Evolutionary conservation across 805 yeast species (phyloP), one percentile per base, ranked within the genome.

Genomic region (Debaryomyces castellii): DNA sequence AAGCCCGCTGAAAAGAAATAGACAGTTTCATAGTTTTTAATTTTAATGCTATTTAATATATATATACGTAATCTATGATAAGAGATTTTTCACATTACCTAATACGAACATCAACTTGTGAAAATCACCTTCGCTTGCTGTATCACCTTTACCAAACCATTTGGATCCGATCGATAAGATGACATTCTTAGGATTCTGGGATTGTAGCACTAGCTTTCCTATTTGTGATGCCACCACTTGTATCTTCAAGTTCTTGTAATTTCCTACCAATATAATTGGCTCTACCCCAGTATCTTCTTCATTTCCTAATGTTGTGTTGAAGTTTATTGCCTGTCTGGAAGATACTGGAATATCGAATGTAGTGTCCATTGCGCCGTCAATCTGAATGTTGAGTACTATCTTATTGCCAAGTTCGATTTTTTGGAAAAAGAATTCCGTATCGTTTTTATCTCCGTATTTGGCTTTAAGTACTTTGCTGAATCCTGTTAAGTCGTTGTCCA

Each of bases 201-300:
- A 52, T 18, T 54, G 49, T 2, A 76, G 51, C 7, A 60, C 48
- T 33, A 76, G 51, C 53, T 72, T 71, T 2, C 80, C 82, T 23
- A 79, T 62, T 52, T 79, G 82, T 4, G 75, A 58, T 20, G 78
- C 79, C 5, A 79, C 62, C 11, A 79, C 73, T 37, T 73, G 77
- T 24, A 77, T 55, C 51, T 78, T 77, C 47, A 71, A 53, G 52
- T 79, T 77, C 36, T 63, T 63, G 16, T 75, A 66, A 49, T 77
- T 71, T 1, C 84, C 84, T 16, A 78, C 64, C 20, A 76, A 62
- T 12, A 78, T 63, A 2, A 60, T 52, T 0, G 82, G 78, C 38
- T 78, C 78, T 11, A 71, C 67, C n/a, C 71, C 72, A 1, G 58
- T 50, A 5, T 58, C 57, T 17, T 49, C 51, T 18, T 56, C 57